These are phyloP conservation scores for Eucalyptus cladocalyx DNA, from an alignment of 345 rosid species.

Conservation along the genomic window DNA sequence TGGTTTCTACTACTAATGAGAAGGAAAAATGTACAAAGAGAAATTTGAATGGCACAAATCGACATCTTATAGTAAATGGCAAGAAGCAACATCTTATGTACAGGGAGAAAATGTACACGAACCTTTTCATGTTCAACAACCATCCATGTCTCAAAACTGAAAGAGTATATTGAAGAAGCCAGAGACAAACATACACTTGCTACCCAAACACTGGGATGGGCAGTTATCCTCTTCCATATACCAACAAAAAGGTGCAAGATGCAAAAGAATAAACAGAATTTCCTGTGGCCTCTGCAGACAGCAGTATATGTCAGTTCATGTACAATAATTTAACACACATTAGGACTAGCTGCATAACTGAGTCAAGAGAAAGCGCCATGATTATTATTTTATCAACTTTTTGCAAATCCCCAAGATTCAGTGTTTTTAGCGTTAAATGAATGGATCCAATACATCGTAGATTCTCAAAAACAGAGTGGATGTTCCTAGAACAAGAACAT, in stretches of 20 bases:
- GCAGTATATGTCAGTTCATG: not conserved
- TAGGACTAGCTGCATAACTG: not conserved
- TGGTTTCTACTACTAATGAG: not conserved
- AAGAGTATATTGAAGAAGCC: constrained; percentile 50
- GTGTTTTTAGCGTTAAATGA: not conserved
- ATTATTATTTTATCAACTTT: not conserved
- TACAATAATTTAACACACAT: not conserved
- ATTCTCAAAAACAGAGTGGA: not conserved
- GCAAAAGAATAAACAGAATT: constrained; percentile 57
- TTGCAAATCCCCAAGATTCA: not conserved
- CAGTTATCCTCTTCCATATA: constrained; percentile 54
- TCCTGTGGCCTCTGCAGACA: constrained; percentile 64
- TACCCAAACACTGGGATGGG: constrained; percentile 44
- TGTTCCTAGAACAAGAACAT: not conserved
- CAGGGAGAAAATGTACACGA: not conserved
- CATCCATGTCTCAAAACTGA: constrained; percentile 84
- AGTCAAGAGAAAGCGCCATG: not conserved
- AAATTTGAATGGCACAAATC: not conserved
- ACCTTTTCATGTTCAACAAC: constrained; percentile 87
- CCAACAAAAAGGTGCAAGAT: constrained; percentile 64
- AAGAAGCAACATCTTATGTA: not conserved
- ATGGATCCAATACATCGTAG: not conserved
- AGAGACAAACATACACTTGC: constrained; percentile 57
- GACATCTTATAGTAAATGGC: not conserved
- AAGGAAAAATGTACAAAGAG: not conserved